Base-by-base conservation (phyloP, 2,329 filamentous ascomycete species). In the Stagonosporopsis vannaccii region DNA sequence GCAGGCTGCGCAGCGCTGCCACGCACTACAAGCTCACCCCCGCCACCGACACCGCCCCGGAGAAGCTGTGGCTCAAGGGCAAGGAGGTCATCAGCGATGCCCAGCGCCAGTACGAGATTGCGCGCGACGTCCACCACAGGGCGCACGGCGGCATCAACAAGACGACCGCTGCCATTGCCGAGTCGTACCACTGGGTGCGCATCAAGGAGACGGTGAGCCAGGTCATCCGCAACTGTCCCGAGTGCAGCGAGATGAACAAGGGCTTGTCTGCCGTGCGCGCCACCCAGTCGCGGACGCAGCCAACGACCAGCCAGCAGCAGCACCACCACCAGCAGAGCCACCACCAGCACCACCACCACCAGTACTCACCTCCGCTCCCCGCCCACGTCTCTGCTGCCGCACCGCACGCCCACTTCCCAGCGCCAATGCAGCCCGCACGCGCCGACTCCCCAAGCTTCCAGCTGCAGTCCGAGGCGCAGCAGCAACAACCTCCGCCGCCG, bases 161-260 rank as follows among this genome's bases (percentile, higher is more conserved):
- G 80, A 98, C 94, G 0, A 98, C 94, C 1, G 93, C 94, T 19
- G 90, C 88, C 19, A 97, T 99, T 69, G 92, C 94, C 11, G 91
- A 97, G 73, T 90, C 89, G 71, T 97, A 94, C 74, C 95, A 98
- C 78, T 99, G 95, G 95, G 93, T 96, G 43, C 87, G 94, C 59
- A 98, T 98, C 80, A 99, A 98, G 76, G 93, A 97, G 78, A 98
- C 94, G 0, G 95, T 97, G 59, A 95, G 90, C 73, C 88, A 94
- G 73, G 93, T 97, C 67, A 97, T 98, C 77, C 89, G 91, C 67
- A 94, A 95, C 69, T 99, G 95, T 77, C 79, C 85, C 7, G 89
- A 96, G 73, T 98, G 94, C 80, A 96, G 94, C 77, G 92, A 96
- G 65, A 73, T 75, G 71, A 75, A 75, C 59, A 76, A 76, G 35